These are phyloP conservation scores for Podospora appendiculata DNA, from an alignment of 495 filamentous ascomycete species.

Conservation along the genomic window DNA sequence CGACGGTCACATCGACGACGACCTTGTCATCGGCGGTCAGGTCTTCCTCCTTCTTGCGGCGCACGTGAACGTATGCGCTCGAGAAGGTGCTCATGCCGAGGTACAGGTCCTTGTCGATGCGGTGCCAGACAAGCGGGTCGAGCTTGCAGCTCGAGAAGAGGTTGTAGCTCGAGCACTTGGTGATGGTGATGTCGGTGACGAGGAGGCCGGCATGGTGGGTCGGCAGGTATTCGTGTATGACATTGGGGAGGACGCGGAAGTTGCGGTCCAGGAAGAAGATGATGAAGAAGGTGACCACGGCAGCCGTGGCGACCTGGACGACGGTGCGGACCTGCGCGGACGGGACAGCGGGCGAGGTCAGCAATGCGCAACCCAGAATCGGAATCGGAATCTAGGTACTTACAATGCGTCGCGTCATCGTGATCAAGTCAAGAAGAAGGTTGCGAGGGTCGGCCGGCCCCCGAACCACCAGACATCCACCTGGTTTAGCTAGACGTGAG, in stretches of 20 bases:
- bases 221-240: constrained; percentile 75
- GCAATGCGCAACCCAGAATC: too few relatives aligned
- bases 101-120: constrained; percentile 89
- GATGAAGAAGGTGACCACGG: constrained; percentile 56
- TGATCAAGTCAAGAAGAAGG: background rate
- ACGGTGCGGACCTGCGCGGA: constrained; percentile 66
- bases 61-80: constrained; percentile 76
- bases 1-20: constrained; percentile 75
- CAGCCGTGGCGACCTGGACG: constrained; percentile 66
- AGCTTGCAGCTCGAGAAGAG: constrained; percentile 73
- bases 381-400: too few relatives aligned
- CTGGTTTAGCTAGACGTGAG: background rate
- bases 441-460: constrained; percentile 1
- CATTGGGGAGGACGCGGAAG: constrained; percentile 73
- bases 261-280: constrained; percentile 73
- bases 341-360: too few relatives aligned
- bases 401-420: constrained; percentile 24
- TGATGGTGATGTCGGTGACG: constrained; percentile 85
- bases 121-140: constrained; percentile 68
- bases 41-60: constrained; percentile 85
- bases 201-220: constrained; percentile 72
- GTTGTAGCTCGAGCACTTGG: constrained; percentile 66
- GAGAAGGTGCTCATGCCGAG: constrained; percentile 63
- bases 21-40: constrained; percentile 66
- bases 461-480: constrained; percentile 3